Base-by-base conservation (phyloP, 768 basidiomycete species). In the Tricholoma furcatifolium region DNA sequence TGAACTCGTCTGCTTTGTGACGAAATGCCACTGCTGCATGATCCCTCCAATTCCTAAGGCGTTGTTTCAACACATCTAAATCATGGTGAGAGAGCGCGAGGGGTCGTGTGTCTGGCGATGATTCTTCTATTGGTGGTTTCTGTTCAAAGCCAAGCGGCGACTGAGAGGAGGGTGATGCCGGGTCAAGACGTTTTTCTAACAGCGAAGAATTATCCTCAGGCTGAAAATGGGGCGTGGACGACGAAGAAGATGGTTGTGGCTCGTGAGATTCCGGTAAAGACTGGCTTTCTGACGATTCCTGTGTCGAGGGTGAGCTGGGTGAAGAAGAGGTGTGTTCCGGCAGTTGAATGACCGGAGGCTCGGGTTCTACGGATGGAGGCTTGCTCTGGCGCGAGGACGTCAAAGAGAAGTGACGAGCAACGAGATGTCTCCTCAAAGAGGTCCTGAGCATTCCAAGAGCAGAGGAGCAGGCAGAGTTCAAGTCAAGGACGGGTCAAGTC, bases 1-100 rank as follows among this genome's bases (percentile, higher is more conserved):
- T 84, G 57, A 88, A 79, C 39, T 69, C 73, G 64, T 88, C 84
- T 39, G 82, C 75, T 38, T 75, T 77, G 53, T 71, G 72, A 43
- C 85, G 81, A 50, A 86, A 67, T 23, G 67, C 67, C 46, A 75
- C 65, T 5, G 73, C 68, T 23, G 75, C 70, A 34, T 71, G 67
- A 46, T 76, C 73, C 40, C 81, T 67, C 84, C 82, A 84, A 46
- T 79, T 74, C 55, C 67, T 73, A 51, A 76, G 58, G n/a, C 70
- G 73, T 43, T 68, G 65, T 54, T 73, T 74, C 11, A 74, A 64
- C 11, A 62, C 60, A 35, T 73, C 71, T 51, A 81, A 52, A 43
- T 74, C 63, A 41, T 71, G 63, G 8, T 62, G 36, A 24, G 61
- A 43, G 11, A 54, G 51, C 2, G 50, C 20, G 4, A 39, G 27